These are phyloP conservation scores for Polytrichum formosum DNA, from an alignment of 225 moss, liverwort and hornwort species.

Conservation along the genomic window DNA sequence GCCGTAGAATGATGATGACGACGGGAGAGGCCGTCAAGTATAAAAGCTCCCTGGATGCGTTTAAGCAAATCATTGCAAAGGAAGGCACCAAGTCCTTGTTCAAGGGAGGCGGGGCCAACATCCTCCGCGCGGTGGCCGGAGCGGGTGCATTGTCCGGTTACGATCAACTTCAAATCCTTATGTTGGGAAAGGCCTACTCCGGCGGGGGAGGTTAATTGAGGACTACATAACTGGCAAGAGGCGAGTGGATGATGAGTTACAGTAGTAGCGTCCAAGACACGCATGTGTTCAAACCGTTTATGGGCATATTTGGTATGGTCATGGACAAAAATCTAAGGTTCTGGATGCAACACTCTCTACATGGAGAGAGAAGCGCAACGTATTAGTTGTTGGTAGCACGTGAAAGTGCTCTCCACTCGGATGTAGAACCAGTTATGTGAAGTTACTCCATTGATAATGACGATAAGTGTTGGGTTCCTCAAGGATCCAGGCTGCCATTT, in stretches of 20 bases:
- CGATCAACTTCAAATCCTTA: constrained; percentile 40
- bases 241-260: too few relatives aligned
- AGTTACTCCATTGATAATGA: neutral
- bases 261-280: too few relatives aligned
- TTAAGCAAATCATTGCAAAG: constrained; percentile 34
- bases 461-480: neutral
- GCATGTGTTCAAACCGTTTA: too few relatives aligned
- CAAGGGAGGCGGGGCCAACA: constrained; percentile 62
- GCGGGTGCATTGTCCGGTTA: constrained; percentile 59
- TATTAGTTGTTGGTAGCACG: too few relatives aligned
- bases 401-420: too few relatives aligned
- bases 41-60: constrained; percentile 44
- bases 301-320: too few relatives aligned
- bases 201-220: constrained; percentile 29
- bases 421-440: neutral
- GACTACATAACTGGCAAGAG: too few relatives aligned
- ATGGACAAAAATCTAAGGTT: too few relatives aligned
- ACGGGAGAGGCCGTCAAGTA: constrained; percentile 56
- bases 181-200: constrained; percentile 43
- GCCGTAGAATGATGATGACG: constrained; percentile 59
- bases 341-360: too few relatives aligned
- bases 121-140: constrained; percentile 54
- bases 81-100: constrained; percentile 42
- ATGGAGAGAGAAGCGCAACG: too few relatives aligned
- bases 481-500: neutral